These are phyloP conservation scores for Priceomyces medius DNA, from an alignment of 805 yeast species.

Conservation along the genomic window DNA sequence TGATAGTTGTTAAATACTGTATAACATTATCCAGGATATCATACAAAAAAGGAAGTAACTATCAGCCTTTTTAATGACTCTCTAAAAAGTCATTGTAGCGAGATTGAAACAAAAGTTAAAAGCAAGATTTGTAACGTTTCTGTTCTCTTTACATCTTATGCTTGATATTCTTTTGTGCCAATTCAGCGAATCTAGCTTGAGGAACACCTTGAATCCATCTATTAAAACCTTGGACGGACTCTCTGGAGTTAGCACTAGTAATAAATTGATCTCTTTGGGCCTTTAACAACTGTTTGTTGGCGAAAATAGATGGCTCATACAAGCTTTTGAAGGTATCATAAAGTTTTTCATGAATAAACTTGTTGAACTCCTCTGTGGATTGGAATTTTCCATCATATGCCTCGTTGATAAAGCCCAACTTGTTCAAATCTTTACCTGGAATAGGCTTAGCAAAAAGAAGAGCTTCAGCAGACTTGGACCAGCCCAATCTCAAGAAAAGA, in stretches of 20 bases:
- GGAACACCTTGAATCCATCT: slow-evolving; percentile 76
- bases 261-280: slow-evolving; percentile 35
- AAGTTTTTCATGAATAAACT: slow-evolving; percentile 34
- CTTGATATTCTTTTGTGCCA: slow-evolving; percentile 53
- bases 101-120: too few relatives aligned
- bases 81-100: too few relatives aligned
- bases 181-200: slow-evolving; percentile 57
- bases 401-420: slow-evolving; percentile 62
- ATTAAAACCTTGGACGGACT: slow-evolving; percentile 64
- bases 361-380: slow-evolving; percentile 44
- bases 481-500: slow-evolving; percentile 67
- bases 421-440: slow-evolving; percentile 52
- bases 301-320: slow-evolving; percentile 42
- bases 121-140: too few relatives aligned
- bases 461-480: slow-evolving; percentile 71
- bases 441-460: slow-evolving; percentile 68
- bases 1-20: too few relatives aligned
- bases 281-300: slow-evolving; percentile 42
- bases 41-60: too few relatives aligned
- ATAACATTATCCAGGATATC: too few relatives aligned
- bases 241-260: slow-evolving; percentile 58
- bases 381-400: slow-evolving; percentile 42
- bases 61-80: too few relatives aligned
- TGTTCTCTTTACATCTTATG: slow-evolving; percentile 52
- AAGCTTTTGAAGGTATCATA: slow-evolving; percentile 38